Evolutionary conservation across 768 basidiomycete species (phyloP).

Genomic region (Phylloporus sp.): DNA sequence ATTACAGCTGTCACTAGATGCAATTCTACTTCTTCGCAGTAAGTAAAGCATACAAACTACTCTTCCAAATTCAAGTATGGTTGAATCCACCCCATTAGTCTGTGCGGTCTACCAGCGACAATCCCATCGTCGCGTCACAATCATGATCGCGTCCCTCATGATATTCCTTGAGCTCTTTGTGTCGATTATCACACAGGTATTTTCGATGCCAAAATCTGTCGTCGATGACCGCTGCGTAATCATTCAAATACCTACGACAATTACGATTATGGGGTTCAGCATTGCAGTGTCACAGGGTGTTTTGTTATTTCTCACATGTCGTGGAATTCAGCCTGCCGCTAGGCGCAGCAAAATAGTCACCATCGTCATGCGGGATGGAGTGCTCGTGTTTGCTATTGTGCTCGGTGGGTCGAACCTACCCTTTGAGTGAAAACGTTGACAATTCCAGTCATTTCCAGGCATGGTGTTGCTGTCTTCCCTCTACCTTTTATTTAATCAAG

Average conservation of each 20-base stretch:
- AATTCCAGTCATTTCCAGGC: conserved; percentile 1
- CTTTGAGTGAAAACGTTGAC: background rate
- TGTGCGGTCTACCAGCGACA: conserved; percentile 11
- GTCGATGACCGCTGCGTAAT: conserved; percentile 12
- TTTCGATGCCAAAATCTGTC: background rate
- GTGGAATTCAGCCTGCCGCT: conserved; percentile 8
- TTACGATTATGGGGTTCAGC: background rate
- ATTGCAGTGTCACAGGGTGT: conserved; percentile 10
- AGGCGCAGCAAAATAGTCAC: conserved; percentile 13
- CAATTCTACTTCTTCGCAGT: conserved; percentile 19
- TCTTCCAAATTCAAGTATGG: background rate
- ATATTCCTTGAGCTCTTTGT: conserved; percentile 4
- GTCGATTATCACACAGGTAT: background rate
- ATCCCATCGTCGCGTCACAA: background rate
- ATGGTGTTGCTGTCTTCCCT: background rate
- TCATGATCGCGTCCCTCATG: background rate
- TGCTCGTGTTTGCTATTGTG: conserved; percentile 5
- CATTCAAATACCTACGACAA: background rate
- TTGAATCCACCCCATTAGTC: conserved; percentile 5
- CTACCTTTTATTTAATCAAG: conserved; percentile 1
- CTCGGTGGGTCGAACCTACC: conserved; percentile 8
- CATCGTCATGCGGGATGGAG: conserved; percentile 16
- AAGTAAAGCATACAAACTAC: conserved; percentile 2
- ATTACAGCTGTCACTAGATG: conserved; percentile 13
- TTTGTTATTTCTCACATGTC: conserved; percentile 15